Base-by-base conservation (phyloP, 208 protist species). In the Leishmania guyanensis region DNA sequence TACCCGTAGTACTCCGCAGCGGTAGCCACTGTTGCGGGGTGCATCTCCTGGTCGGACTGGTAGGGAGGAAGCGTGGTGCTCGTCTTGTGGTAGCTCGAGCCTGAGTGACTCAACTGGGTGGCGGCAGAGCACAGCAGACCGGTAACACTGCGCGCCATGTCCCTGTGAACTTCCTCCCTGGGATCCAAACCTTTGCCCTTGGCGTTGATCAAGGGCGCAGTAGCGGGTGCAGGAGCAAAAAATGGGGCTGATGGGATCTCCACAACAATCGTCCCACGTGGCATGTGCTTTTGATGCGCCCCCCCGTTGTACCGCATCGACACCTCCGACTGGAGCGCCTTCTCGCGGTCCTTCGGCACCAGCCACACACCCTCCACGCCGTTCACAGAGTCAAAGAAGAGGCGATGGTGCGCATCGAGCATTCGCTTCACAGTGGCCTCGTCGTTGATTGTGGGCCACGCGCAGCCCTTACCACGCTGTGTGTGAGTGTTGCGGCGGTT, bases 331-430 rank as follows among this genome's bases (percentile, higher is more conserved):
- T 84, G 75, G 53, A 95, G 81, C 72, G 29, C 73, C 5, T 66
- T 62, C 73, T 89, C 78, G 17, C 54, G 66, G 39, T 79, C 79
- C 39, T 80, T 12, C 14, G 83, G 83, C 62, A 88, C 82, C 26
- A 89, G 58, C 90, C 92, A 95, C 72, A 94, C 88, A 51, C 92
- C 92, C 78, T 95, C 90, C 74, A 93, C 89, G 29, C 84, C 86
- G 60, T 87, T 46, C 22, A 90, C 78, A 26, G 54, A 77, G 81
- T 95, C 92, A 77, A 89, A 93, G 80, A 94, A 91, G 75, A 94
- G 51, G 66, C 92, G 92, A 88, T 94, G 92, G 72, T 95, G 86
- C 69, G 84, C 83, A 36, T 73, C 70, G 65, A 93, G 85, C 50
- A 95, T 81, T 43, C 79, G 78, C 56, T 80, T 53, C 43, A 84